Conservation (phyloP, 1,139 yeast genomes). For the Diutina rugosa region DNA sequence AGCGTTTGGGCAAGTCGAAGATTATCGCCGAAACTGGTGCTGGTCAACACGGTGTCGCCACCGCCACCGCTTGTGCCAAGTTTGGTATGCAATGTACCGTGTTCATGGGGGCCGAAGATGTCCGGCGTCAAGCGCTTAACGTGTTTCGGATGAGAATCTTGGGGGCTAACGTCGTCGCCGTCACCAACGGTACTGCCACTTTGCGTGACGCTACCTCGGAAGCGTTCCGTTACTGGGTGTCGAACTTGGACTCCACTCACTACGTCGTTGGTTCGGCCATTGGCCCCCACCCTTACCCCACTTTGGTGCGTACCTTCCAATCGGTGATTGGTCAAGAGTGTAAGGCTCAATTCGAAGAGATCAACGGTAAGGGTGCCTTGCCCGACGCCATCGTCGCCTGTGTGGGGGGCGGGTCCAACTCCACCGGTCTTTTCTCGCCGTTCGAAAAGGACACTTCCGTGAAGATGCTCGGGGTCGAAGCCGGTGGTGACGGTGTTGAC, state of each 20-base stretch:
- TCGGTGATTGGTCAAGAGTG: conserved; percentile 93
- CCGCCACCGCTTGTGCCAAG: conserved; percentile 98
- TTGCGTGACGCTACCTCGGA: conserved; percentile 96
- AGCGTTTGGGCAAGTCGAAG: conserved; percentile 78
- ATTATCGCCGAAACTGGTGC: conserved; percentile 99
- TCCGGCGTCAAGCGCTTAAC: conserved; percentile 93
- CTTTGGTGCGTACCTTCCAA: conserved; percentile 96
- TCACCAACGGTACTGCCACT: conserved; percentile 89
- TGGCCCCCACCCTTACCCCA: conserved; percentile 99
- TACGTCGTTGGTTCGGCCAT: conserved; percentile 96
- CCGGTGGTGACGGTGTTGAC: conserved; percentile 95
- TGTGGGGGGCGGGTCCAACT: conserved; percentile 98
- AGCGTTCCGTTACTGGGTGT: conserved; percentile 93
- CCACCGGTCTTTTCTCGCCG: conserved; percentile 92
- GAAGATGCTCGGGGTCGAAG: conserved; percentile 85
- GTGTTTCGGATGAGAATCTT: conserved; percentile 94
- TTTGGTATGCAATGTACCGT: conserved; percentile 94
- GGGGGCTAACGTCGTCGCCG: conserved; percentile 92
- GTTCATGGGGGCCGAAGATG: conserved; percentile 98
- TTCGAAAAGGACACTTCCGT: conserved; percentile 74
- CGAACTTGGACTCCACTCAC: conserved; percentile 74
- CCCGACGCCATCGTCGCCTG: conserved; percentile 96
- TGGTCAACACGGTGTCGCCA: conserved; percentile 99
- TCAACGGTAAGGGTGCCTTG: conserved; percentile 57
- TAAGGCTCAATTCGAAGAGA: conserved; percentile 71